phyloP scores from a whole-genome alignment of 1,284 basidiomycete species.

The Apiotrichum veenhuisii region DNA sequence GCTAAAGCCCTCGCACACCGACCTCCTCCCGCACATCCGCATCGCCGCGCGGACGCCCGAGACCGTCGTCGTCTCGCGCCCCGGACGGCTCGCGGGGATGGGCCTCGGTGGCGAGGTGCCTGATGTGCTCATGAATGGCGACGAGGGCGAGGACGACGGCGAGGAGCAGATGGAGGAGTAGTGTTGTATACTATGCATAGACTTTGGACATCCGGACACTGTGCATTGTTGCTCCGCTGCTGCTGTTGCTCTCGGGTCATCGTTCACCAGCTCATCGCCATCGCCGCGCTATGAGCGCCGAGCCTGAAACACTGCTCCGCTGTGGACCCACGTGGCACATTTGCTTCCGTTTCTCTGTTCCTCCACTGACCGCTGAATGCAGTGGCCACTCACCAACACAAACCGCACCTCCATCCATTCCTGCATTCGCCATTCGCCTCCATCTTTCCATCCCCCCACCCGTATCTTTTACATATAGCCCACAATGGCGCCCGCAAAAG shows the following conservation, averaged over 20 bases:
- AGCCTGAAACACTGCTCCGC: too few species aligned
- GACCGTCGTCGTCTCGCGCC: conserved; percentile 25
- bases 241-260: neutral
- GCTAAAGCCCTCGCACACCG: conserved; percentile 59
- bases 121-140: conserved; percentile 11
- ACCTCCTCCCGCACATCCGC: conserved; percentile 53
- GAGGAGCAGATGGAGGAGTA: conserved; percentile 10
- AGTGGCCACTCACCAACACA: neutral
- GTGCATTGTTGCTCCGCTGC: neutral
- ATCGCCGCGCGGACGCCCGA: conserved; percentile 28
- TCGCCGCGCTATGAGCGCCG: neutral
- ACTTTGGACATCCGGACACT: too few species aligned
- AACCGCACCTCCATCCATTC: neutral
- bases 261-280: neutral
- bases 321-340: neutral
- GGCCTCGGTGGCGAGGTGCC: conserved; percentile 23
- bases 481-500: neutral
- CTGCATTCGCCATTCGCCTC: too few species aligned
- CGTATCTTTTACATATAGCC: too few species aligned
- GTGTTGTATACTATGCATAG: conserved; percentile 10
- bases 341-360: conserved; percentile 1
- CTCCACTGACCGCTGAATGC: neutral
- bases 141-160: conserved; percentile 17
- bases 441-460: too few species aligned
- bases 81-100: conserved; percentile 31